These are phyloP conservation scores for Fusarium protoensiforme DNA, from an alignment of 2,329 filamentous ascomycete species.

Conservation along the genomic window DNA sequence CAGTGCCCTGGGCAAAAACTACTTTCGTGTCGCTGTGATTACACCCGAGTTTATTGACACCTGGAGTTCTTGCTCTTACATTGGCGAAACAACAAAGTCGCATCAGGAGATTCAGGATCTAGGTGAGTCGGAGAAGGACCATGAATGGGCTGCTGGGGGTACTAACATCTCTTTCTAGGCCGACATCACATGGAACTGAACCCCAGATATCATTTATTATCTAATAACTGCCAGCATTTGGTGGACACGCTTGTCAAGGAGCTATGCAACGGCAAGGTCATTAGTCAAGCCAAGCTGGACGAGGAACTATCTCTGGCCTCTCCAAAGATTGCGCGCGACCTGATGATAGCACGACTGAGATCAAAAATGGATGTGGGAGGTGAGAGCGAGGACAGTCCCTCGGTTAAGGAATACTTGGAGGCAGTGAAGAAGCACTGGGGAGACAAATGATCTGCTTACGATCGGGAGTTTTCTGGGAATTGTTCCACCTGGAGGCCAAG, in stretches of 20 bases:
- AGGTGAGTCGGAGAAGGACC: constrained; percentile 2
- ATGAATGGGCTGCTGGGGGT: accelerated
- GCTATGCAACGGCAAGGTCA: constrained; percentile 40
- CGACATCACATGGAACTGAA: constrained; percentile 27
- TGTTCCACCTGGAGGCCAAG: background rate
- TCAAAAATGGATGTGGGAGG: constrained; percentile 32
- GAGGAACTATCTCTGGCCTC: constrained; percentile 35
- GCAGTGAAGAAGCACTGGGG: constrained; percentile 23
- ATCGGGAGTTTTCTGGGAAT: background rate
- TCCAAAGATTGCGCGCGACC: constrained; percentile 38
- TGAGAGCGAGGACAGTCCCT: constrained; percentile 34
- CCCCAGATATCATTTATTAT: constrained; percentile 33
- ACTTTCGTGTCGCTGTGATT: constrained; percentile 35
- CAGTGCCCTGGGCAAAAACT: constrained; percentile 37
- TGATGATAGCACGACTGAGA: constrained; percentile 30
- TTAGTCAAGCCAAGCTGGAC: constrained; percentile 38
- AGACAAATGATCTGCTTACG: background rate
- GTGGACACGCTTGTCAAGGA: constrained; percentile 40
- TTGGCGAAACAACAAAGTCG: constrained; percentile 41
- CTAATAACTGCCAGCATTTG: constrained; percentile 40
- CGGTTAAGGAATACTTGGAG: constrained; percentile 37
- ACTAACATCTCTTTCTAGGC: constrained; percentile 10
- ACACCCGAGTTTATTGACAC: constrained; percentile 36
- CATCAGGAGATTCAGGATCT: constrained; percentile 37
- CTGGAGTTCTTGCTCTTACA: constrained; percentile 42